phyloP scores from a whole-genome alignment of 2,329 filamentous ascomycete species.

The Monilinia vaccinii-corymbosi region DNA sequence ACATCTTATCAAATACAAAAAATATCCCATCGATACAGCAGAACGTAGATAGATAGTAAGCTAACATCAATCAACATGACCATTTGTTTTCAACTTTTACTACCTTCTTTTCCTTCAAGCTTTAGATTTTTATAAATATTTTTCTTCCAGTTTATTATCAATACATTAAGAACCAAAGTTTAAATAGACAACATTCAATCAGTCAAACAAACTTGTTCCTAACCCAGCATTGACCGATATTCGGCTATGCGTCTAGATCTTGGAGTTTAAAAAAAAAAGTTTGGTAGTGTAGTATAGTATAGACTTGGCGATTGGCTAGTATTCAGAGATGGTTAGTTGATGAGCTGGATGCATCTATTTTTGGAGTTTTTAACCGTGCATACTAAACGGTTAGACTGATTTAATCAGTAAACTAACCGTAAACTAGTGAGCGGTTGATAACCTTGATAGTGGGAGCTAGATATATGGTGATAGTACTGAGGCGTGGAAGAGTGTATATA shows the following conservation, averaged over 20 bases:
- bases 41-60: too few relatives aligned
- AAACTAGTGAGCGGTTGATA: neutral
- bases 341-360: neutral
- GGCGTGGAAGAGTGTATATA: neutral
- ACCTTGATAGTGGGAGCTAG: neutral
- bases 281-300: neutral
- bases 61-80: too few relatives aligned
- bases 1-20: too few relatives aligned
- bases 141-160: too few relatives aligned
- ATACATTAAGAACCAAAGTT: too few relatives aligned
- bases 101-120: too few relatives aligned
- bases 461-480: neutral
- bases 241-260: neutral
- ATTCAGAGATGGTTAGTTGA: neutral
- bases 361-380: neutral
- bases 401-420: neutral
- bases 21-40: too few relatives aligned
- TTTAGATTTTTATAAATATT: too few relatives aligned
- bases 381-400: neutral
- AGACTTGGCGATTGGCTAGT: neutral
- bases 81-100: too few relatives aligned
- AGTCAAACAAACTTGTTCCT: too few relatives aligned
- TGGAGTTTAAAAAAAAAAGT: neutral
- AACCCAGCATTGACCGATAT: too few relatives aligned
- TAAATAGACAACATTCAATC: too few relatives aligned